Conservation (phyloP, 2,329 filamentous ascomycete species). For the Pseudopyricularia cyperi region DNA sequence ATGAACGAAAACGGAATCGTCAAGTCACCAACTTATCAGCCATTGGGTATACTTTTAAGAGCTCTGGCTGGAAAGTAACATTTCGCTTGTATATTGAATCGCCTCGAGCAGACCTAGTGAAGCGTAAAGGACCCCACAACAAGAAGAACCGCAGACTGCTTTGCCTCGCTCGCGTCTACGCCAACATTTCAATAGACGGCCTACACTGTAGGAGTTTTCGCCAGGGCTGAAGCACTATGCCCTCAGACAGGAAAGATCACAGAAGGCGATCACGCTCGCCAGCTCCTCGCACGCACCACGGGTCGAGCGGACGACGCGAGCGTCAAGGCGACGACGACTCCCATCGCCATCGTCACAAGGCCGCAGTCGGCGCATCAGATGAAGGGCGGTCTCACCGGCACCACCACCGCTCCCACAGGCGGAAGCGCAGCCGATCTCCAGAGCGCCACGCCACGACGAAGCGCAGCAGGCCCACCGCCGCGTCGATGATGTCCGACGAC, state of each 20-base stretch:
- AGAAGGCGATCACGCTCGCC: neutral
- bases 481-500: constrained; percentile 4
- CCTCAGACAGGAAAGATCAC: neutral
- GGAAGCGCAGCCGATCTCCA: constrained; percentile 26
- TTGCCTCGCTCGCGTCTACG: no score
- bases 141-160: no score
- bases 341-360: neutral
- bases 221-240: constrained; percentile 22
- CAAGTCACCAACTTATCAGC: no score
- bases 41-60: no score
- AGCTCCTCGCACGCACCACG: neutral
- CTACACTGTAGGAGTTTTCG: neutral
- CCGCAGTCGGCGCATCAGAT: neutral
- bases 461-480: neutral
- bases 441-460: neutral
- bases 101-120: no score
- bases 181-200: neutral
- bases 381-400: neutral
- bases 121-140: no score
- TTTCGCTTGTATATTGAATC: no score
- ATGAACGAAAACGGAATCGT: no score
- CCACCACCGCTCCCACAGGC: neutral
- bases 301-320: neutral
- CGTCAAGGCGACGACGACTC: neutral
- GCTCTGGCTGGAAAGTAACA: no score